A percentile compares a stretch with the other conserved stretches of the same genome.
These are phyloP conservation scores for Zygnema circumcarinatum DNA, from an alignment of 139 green algal genomes.

Conservation along the genomic window DNA sequence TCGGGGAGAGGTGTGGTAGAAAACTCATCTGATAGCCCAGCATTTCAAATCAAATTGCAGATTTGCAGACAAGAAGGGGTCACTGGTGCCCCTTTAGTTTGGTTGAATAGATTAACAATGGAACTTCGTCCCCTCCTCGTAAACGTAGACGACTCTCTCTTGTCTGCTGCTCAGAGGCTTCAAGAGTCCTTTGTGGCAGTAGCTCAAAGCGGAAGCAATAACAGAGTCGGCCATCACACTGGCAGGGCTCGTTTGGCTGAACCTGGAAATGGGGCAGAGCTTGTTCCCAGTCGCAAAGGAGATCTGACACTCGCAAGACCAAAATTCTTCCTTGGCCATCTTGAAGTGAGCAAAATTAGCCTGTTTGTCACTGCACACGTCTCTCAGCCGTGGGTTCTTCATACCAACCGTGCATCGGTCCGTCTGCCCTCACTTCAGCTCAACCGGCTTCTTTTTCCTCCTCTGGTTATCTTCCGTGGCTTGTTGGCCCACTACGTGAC, in stretches of 20 bases:
- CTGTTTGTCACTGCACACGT: conserved; percentile 33
- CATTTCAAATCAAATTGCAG: not conserved
- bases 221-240: not conserved
- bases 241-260: not conserved
- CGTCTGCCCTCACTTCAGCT: conserved; percentile 37
- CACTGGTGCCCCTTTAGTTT: not conserved
- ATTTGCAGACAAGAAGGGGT: not conserved
- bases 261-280: not conserved
- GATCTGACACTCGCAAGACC: conserved; percentile 16
- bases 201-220: not conserved
- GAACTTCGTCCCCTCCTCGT: conserved; percentile 9
- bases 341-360: not conserved
- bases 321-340: not conserved
- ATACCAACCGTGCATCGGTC: conserved; percentile 41
- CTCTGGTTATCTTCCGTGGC: conserved; percentile 61
- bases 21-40: not conserved
- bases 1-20: not conserved
- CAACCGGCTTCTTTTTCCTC: conserved; percentile 55
- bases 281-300: not conserved
- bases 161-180: not conserved
- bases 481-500: conserved; percentile 67
- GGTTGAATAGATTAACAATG: not conserved
- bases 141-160: conserved; percentile 34
- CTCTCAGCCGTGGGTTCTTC: conserved; percentile 31
- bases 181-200: not conserved